Base-by-base conservation (phyloP, 495 filamentous ascomycete species). In the Aspergillus bridgeri region DNA sequence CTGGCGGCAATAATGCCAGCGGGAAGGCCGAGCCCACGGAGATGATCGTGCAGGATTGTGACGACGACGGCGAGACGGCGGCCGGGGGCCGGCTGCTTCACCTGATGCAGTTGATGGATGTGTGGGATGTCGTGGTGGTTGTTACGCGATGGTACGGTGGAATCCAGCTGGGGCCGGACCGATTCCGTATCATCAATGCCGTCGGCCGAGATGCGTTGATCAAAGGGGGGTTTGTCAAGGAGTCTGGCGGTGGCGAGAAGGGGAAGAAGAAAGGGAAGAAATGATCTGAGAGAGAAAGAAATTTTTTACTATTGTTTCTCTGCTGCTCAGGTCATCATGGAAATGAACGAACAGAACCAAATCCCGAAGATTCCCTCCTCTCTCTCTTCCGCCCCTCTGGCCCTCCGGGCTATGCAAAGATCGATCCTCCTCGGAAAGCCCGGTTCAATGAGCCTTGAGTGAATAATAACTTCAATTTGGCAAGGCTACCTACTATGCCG, bases 21-120 rank as follows among this genome's bases (percentile, higher is more conserved):
- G 63, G 58, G 45, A 69, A 67, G 6, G 60, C 64, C 8, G 72
- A 80, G 33, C 64, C 69, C 6, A 67, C 74, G 0, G 79, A 79
- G 59, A 82, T 86, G 19, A 79, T 79, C 38, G 89, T 85, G 56
- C 90, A 97, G 69, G 94, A 98, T 72, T 96, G 87, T 66, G 87
- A 98, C 63, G 94, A 98, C 68, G 94, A 98, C 67, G 94, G 94
- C 11, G 94, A 98, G 78, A 89, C 87, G n/a, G 94, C 94, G 21
- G 94, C 94, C 5, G 94, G 94, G 1, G 85, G 87, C 0, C 81
- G 94, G 23, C 65, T 98, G 64, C 75, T 96, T 43, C 89, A 95
- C 75, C 74, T 98, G 48, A 86, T 98, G 86, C 90, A 96, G 78
- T 67, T 93, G 62, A 98, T 97, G 92, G 89, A 91, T 70, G 83